Evolutionary conservation across 2,329 filamentous ascomycete species (phyloP), one percentile per base, ranked within the genome.

Genomic region (Colletotrichum endophyticum): DNA sequence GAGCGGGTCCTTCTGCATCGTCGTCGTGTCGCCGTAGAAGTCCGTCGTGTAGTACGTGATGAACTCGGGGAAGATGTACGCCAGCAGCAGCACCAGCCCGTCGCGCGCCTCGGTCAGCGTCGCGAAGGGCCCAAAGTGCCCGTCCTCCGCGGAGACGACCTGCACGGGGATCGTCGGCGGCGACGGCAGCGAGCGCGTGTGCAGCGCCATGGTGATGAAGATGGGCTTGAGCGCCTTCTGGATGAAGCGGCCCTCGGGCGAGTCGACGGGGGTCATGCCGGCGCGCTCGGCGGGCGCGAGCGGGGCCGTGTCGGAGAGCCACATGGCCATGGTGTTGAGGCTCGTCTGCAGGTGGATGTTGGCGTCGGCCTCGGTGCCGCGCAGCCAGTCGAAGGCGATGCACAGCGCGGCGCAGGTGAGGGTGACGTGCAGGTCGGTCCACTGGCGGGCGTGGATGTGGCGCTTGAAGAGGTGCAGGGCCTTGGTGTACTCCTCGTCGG

Each of bases 351-450:
- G 61, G 27, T 75, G 72, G 25, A 62, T 30, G 36, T 66, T 63
- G 36, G 75, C 75, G 27, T 30, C 61, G 28, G 22, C 32, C 11
- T 25, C 28, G 49, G 39, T 27, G 36, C 67, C 74, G n/a, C 61
- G 36, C 8, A 77, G 72, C 56, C 72, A 74, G 44, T 77, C 75
- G 49, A 75, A 77, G 15, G 71, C 67, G 62, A 70, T 44, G 53
- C 72, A 74, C 27, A 77, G 72, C 5, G 70, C 53, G 22, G 39
- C 28, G 59, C 75, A 77, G 7, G 73, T 69, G 16, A 77, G 49
- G 8, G 75, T 77, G 49, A 77, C 66, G 13, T 77, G 63, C n/a
- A 77, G 66, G 62, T 34, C 16, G n/a, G 44, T 72, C 27, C n/a
- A 57, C n/a, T 56, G 19, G 44, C 32, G 62, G 44, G 53, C 62